Evolutionary conservation across 2,329 filamentous ascomycete species (phyloP), one percentile per base, ranked within the genome.

Genomic region (Ascochyta lentis): DNA sequence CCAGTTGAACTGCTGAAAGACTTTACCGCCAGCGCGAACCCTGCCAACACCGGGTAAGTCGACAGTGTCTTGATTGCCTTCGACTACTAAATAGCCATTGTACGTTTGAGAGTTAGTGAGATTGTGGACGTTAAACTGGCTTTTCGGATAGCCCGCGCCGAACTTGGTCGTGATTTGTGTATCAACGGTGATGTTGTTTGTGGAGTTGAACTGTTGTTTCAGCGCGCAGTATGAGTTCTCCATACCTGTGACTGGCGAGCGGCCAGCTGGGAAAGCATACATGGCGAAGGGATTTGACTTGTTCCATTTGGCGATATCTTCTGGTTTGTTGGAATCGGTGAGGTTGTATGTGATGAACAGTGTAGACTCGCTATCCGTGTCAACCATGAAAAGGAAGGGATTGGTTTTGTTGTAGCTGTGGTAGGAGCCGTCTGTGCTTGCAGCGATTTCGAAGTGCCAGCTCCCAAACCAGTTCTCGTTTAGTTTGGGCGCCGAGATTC

Each of bases 201-300:
- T 83, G 53, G 90, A 86, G 65, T 86, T 83, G 19, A 90, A 88
- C 56, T 84, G 83, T 19, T 81, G 83, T 60, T 83, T 81, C 43
- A 98, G 78, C 1, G 92, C 95, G 71, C 95, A 99, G 69, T 88
- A 92, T 4, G 94, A 98, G 56, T 86, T 86, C 53, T 86, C 83
- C 50, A 99, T 69, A 0, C 95, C 95, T 31, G 83, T 78, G 16
- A 93, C 82, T 1, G 64, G 56, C 1, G 81, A 78, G 12, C 77
- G 78, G 5, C 87, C 83, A 33, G 80, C 76, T 58, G 89, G 86
- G 50, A 87, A 86, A 3, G 87, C 90, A 70, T 93, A 98, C 68
- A 99, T 84, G 23, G 86, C 86, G 70, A 91, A 98, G 0, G 79
- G 79, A 5, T 68, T 80, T 4, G 63, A 43, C 65, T 89, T 80